phyloP scores from a whole-genome alignment of 2,329 filamentous ascomycete genomes.

The Basipetospora chlamydospora region DNA sequence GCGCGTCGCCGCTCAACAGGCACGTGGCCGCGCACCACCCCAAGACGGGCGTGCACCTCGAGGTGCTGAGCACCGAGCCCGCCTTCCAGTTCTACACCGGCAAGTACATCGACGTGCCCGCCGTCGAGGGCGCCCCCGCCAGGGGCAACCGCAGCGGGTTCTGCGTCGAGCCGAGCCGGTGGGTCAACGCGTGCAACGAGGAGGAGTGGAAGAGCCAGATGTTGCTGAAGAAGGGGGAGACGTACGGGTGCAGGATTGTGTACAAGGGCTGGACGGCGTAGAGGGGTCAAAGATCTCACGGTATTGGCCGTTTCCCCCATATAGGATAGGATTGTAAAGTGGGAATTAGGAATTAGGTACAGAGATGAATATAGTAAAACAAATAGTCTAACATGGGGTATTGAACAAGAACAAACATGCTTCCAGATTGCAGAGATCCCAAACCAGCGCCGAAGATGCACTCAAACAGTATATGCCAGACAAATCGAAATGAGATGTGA shows the following conservation, averaged over 20 bases:
- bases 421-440: background rate
- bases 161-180: slow-evolving; percentile 84
- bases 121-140: slow-evolving; percentile 44
- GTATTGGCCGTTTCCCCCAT: too few species aligned
- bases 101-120: slow-evolving; percentile 66
- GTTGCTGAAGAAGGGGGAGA: slow-evolving; percentile 68
- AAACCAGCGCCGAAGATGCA: background rate
- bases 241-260: slow-evolving; percentile 66
- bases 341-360: too few species aligned
- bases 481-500: too few species aligned
- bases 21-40: slow-evolving; percentile 64
- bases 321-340: too few species aligned
- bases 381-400: background rate
- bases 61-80: slow-evolving; percentile 83
- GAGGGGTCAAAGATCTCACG: too few species aligned
- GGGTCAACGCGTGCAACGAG: slow-evolving; percentile 76
- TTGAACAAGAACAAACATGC: background rate
- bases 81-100: slow-evolving; percentile 97
- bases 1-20: slow-evolving; percentile 43
- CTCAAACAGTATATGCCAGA: background rate
- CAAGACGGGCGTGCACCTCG: slow-evolving; percentile 60
- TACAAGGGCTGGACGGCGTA: slow-evolving; percentile 73
- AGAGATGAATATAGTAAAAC: too few species aligned
- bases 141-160: slow-evolving; percentile 61
- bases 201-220: slow-evolving; percentile 68